Evolutionary conservation across 768 basidiomycete species (phyloP).

Genomic region (Boletus huronensis): DNA sequence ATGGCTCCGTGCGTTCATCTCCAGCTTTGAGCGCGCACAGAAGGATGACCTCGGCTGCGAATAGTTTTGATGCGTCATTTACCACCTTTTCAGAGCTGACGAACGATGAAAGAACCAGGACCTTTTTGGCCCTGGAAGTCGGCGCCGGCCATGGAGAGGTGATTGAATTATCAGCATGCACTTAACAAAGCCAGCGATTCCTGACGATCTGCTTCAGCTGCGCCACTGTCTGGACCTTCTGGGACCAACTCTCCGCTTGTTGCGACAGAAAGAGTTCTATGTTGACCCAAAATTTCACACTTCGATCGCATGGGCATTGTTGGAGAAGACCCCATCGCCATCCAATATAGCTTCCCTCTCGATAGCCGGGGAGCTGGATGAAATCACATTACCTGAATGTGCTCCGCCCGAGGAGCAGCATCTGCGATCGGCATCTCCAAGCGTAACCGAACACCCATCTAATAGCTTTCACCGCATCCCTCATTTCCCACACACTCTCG

Average conservation of each 20-base stretch:
- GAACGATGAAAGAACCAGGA: slow-evolving; percentile 79
- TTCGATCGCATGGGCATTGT: slow-evolving; percentile 84
- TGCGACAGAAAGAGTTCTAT: slow-evolving; percentile 82
- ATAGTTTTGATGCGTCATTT: slow-evolving; percentile 73
- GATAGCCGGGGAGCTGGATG: not conserved
- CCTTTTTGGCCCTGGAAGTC: slow-evolving; percentile 77
- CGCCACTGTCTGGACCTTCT: slow-evolving; percentile 51
- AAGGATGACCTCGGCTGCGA: slow-evolving; percentile 7
- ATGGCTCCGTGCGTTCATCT: slow-evolving; percentile 41
- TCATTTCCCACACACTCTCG: slow-evolving; percentile 45
- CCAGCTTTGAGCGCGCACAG: not conserved
- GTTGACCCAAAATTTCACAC: slow-evolving; percentile 78
- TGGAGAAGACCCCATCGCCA: slow-evolving; percentile 33
- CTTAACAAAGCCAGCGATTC: not conserved
- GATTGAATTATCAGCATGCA: slow-evolving; percentile 13
- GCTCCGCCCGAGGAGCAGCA: slow-evolving; percentile 4
- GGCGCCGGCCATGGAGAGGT: slow-evolving; percentile 85
- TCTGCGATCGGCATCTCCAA: not conserved
- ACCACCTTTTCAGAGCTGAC: slow-evolving; percentile 63
- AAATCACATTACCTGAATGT: not conserved
- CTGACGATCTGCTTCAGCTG: slow-evolving; percentile 46
- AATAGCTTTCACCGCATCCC: slow-evolving; percentile 46
- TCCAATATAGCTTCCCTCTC: slow-evolving; percentile 4
- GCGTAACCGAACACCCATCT: slow-evolving; percentile 7
- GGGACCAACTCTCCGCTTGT: slow-evolving; percentile 49